Evolutionary conservation across 176 grass and related monocot species (phyloP), one percentile per base, ranked within the genome.

Genomic region (Oryza brachyantha): DNA sequence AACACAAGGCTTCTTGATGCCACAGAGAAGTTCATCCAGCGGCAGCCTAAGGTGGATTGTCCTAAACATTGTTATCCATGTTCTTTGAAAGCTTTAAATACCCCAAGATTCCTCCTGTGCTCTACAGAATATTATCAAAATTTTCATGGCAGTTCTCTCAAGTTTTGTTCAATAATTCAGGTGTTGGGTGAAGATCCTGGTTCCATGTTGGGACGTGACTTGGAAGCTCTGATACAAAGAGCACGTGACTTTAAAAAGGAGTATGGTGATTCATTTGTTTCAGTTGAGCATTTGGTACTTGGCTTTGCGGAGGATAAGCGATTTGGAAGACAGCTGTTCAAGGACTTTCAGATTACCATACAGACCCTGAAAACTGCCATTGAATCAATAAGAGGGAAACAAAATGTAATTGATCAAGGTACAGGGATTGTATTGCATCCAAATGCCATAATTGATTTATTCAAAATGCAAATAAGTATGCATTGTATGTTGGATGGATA

Each of bases 391-490:
- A 88, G 96, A 78, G 96, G 96, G 80, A 84, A 84, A 19, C 92
- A 98, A 79, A 91, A 90, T 89, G 96, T 98, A 55, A 94, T 93
- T 38, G 96, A 98, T 81, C 96, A 98, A 95, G 90, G 96, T 98
- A 87, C 3, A 16, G 1, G 24, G 1, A 21, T 63, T 68, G 55
- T 69, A 5, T 29, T 54, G 31, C 26, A 35, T 35, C 5, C 74
- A 48, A 11, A 52, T 17, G 46, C 17, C 28, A 14, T 39, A 55
- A n/a, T 22, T 55, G 16, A 36, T 84, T 50, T 62, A 31, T 43
- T 37, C n/a, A n/a, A n/a, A 70, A 59, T 42, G 35, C 1, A 70
- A 37, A 29, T 32, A 34, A 70, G 10, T 79, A 64, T 19, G 21
- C 2, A 4, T 27, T 27, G 3, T 37, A 22, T 14, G 13, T 38